A percentile compares a stretch with the other conserved stretches of the same genome.
Conservation (phyloP, 2,329 filamentous ascomycete genomes). For the Aspergillus fructus region DNA sequence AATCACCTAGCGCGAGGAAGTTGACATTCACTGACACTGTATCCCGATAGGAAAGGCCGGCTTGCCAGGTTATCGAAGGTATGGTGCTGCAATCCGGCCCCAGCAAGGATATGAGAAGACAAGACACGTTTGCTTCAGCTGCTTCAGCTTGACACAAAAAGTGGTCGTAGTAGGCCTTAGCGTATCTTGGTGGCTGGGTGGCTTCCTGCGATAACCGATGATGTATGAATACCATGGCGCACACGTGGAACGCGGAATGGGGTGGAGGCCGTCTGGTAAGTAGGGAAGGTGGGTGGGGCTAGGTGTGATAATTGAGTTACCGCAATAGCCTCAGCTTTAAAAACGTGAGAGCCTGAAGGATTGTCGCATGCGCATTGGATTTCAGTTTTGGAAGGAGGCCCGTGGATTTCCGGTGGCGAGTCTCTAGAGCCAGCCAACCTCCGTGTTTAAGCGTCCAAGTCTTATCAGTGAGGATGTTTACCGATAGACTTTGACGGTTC, state of each 20-base stretch:
- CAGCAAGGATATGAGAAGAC: not conserved
- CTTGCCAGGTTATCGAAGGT: slow-evolving; percentile 2
- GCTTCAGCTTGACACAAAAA: not conserved
- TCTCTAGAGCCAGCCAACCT: not conserved
- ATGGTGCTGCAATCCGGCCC: not conserved
- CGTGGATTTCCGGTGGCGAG: not conserved
- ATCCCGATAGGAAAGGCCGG: not conserved
- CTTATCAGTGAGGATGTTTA: slow-evolving; percentile 4
- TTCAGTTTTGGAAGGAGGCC: not conserved
- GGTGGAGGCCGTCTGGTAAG: not conserved
- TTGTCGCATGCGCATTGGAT: not conserved
- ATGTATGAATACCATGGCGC: not conserved
- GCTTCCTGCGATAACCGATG: not conserved
- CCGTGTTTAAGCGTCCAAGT: not conserved
- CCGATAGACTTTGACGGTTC: slow-evolving; percentile 22
- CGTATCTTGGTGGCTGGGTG: not conserved
- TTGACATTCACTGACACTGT: not conserved
- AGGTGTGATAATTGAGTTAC: not conserved
- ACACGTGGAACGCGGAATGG: not conserved
- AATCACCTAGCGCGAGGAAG: not conserved
- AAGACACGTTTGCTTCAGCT: not conserved
- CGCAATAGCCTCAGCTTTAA: slow-evolving; percentile 1
- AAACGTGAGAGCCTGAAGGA: not conserved
- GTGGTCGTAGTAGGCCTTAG: not conserved
- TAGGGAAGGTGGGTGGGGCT: too few species aligned